phyloP scores from a whole-genome alignment of 1,139 yeast species.

The Hyphopichia burtonii region DNA sequence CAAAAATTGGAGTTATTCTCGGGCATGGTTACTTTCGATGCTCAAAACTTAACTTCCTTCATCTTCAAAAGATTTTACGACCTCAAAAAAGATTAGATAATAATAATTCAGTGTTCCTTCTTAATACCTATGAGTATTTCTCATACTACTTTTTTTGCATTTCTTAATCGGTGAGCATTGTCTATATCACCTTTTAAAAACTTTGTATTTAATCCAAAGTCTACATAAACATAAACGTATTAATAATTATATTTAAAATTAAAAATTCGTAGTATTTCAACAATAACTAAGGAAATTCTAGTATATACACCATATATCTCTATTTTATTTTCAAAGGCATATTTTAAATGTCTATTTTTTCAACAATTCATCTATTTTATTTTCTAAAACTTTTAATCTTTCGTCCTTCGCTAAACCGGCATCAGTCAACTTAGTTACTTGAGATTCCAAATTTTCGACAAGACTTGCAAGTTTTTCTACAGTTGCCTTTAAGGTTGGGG shows the following conservation, averaged over 20 bases:
- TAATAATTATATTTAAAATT: too few relatives aligned
- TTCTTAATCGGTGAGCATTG: too few relatives aligned
- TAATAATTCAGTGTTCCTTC: background rate
- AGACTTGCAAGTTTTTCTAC: slow-evolving; percentile 62
- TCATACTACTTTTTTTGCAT: too few relatives aligned
- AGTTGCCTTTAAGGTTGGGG: slow-evolving; percentile 66
- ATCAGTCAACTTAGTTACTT: slow-evolving; percentile 49
- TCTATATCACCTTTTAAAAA: too few relatives aligned
- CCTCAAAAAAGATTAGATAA: slow-evolving; percentile 22
- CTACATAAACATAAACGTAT: too few relatives aligned
- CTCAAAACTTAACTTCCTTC: slow-evolving; percentile 62
- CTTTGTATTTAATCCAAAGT: too few relatives aligned
- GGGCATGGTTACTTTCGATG: slow-evolving; percentile 64
- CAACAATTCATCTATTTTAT: slow-evolving; percentile 40
- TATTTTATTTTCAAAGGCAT: too few relatives aligned
- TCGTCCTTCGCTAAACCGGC: slow-evolving; percentile 64
- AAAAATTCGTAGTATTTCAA: too few relatives aligned
- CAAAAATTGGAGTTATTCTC: slow-evolving; percentile 55
- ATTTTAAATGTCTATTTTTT: too few relatives aligned
- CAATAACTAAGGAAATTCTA: too few relatives aligned
- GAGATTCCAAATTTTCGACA: slow-evolving; percentile 55
- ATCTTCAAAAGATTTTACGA: slow-evolving; percentile 74
- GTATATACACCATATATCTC: too few relatives aligned
- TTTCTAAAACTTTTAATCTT: slow-evolving; percentile 46
- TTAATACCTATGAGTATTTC: too few relatives aligned